phyloP scores from a whole-genome alignment of 2,329 filamentous ascomycete genomes.

The Phoma sp. region DNA sequence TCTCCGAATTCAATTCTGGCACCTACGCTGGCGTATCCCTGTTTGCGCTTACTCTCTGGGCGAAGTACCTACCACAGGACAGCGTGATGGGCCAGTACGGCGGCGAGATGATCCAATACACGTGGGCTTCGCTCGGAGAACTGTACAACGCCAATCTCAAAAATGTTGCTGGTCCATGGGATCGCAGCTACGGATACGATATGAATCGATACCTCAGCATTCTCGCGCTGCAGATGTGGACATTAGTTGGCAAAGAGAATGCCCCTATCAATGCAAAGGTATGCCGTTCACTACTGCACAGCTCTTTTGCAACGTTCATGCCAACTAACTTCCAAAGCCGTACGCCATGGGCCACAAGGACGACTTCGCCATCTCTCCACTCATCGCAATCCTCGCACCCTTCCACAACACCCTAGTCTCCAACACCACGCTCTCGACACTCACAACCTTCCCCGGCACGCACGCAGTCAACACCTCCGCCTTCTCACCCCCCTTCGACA shows the following conservation, averaged over 20 bases:
- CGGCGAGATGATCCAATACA: constrained; percentile 58
- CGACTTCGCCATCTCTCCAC: constrained; percentile 65
- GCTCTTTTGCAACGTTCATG: neutral
- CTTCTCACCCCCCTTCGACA: constrained; percentile 66
- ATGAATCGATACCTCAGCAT: constrained; percentile 68
- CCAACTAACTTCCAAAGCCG: constrained; percentile 41
- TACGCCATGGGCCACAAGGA: constrained; percentile 64
- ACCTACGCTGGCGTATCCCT: constrained; percentile 70
- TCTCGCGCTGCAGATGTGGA: constrained; percentile 66
- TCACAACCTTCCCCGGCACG: constrained; percentile 60
- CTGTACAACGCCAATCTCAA: constrained; percentile 66
- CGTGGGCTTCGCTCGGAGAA: constrained; percentile 59
- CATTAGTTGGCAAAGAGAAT: constrained; percentile 58
- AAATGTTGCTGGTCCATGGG: constrained; percentile 70
- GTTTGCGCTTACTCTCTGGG: constrained; percentile 64
- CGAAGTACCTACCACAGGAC: constrained; percentile 62
- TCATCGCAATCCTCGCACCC: constrained; percentile 62
- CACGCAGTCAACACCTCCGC: constrained; percentile 61
- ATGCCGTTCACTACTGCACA: neutral
- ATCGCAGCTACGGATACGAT: constrained; percentile 67
- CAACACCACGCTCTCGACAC: constrained; percentile 42
- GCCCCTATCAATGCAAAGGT: constrained; percentile 45
- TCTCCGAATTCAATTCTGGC: constrained; percentile 68
- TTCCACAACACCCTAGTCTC: constrained; percentile 59
- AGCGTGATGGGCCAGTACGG: constrained; percentile 62